Base-by-base conservation (phyloP, 2,329 filamentous ascomycete genomes). In the Lasiodiplodia citricola region DNA sequence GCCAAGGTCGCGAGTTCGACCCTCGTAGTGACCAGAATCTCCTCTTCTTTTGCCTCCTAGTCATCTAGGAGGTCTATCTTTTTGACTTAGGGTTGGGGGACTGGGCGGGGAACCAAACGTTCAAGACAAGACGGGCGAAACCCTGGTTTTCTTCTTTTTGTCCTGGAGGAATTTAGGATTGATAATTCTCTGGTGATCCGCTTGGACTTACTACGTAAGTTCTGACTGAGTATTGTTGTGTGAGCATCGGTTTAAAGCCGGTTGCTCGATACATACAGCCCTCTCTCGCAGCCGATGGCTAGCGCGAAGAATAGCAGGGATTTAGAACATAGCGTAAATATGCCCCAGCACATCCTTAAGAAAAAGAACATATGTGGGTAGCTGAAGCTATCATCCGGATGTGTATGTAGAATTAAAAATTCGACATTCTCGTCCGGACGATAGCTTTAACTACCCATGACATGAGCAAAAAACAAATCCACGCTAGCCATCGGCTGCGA, bases 1-100 rank as follows among this genome's bases (percentile, higher is more conserved):
- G 69, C 69, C 69, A 70, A 70, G 69, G 69, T 70, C 69, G 69
- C 68, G 69, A 66, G 69, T 70, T 70, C 69, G 69, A 70, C 68
- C 69, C 69, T 66, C 69, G 68, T 70, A 67, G 55, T 70, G 69
- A 70, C 69, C 69, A 70, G 3, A 21, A n/a, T 31, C 13, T 10
- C 41, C 25, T 55, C 28, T 63, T 67, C 63, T 70, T 69, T 69
- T 70, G 57, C 60, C 52, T 41, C 16, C 66, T 52, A 14, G 11
- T 16, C 37, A 3, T 23, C 44, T 21, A 23, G n/a, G 16, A 41
- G 4, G 47, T 3, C 10, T 41, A 18, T 21, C 37, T 47, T 67
- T 54, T 47, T 28, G 28, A 41, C 41, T 62, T 18, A 4, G 21
- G 25, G 8, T 18, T 8, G 16, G 6, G 41, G 16, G 14, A 7